Evolutionary conservation across 495 filamentous ascomycete species (phyloP).

Genomic region (Annulohypoxylon stygium): DNA sequence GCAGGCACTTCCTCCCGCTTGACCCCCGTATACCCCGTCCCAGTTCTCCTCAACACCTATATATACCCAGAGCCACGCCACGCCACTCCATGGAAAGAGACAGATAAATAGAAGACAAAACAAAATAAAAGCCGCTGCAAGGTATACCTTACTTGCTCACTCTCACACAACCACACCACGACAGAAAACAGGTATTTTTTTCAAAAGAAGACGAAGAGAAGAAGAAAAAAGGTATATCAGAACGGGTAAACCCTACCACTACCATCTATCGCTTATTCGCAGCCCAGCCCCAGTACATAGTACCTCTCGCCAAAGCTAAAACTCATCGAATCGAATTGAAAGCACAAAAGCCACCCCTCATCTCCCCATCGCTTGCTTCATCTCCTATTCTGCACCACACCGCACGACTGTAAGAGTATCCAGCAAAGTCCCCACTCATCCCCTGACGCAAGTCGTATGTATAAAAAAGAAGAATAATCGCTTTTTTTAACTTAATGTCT

Average conservation of each 20-base stretch:
- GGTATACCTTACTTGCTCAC: neutral
- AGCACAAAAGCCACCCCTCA: neutral
- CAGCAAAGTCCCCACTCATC: too few species aligned
- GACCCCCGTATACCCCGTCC: too few species aligned
- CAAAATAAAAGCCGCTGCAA: neutral
- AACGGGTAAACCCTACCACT: conserved; percentile 20
- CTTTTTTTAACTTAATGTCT: neutral
- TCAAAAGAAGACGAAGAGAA: neutral
- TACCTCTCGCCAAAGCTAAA: conserved; percentile 1
- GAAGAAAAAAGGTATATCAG: neutral
- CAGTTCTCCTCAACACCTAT: neutral
- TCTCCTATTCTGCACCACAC: neutral
- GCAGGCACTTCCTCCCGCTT: too few species aligned
- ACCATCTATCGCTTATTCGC: neutral
- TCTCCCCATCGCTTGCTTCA: neutral
- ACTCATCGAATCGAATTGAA: neutral
- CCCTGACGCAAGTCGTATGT: neutral
- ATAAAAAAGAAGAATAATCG: neutral
- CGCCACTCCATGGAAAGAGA: neutral
- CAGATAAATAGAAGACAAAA: neutral
- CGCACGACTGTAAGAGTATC: too few species aligned
- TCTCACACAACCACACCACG: neutral
- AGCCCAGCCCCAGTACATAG: too few species aligned
- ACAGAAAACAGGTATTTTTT: conserved; percentile 24
- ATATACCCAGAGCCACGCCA: neutral